A percentile compares a stretch with the other conserved stretches of the same genome.
These are phyloP conservation scores for Zea luxurians DNA, from an alignment of 176 grass and related monocot species.

Conservation along the genomic window DNA sequence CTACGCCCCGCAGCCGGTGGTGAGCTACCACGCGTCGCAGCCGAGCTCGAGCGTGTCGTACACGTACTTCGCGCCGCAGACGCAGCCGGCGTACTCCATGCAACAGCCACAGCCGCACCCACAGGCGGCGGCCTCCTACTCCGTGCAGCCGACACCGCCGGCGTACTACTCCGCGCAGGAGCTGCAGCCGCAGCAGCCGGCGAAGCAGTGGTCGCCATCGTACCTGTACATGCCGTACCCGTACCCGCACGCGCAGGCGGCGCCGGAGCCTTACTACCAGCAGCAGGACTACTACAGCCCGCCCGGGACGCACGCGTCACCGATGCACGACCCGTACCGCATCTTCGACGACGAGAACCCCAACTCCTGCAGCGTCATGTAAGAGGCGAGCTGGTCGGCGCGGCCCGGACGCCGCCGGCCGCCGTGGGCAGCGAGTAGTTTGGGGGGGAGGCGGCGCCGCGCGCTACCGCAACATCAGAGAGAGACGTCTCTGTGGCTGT, in stretches of 20 bases:
- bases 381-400: neutral
- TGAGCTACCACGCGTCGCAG: slow-evolving; percentile 69
- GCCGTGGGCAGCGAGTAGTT: slow-evolving; percentile 37
- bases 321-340: slow-evolving; percentile 47
- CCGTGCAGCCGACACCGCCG: no score
- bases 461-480: neutral
- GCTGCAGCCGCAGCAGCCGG: slow-evolving; percentile 1
- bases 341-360: slow-evolving; percentile 83
- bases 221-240: slow-evolving; percentile 50
- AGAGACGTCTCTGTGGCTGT: slow-evolving; percentile 27
- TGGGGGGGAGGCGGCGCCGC: slow-evolving; percentile 41
- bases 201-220: slow-evolving; percentile 51
- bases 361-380: slow-evolving; percentile 77
- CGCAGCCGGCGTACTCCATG: slow-evolving; percentile 34
- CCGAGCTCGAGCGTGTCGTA: slow-evolving; percentile 57
- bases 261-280: slow-evolving; percentile 43
- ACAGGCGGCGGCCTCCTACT: no score
- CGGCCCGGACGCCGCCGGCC: neutral
- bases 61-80: slow-evolving; percentile 44
- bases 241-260: slow-evolving; percentile 34
- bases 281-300: slow-evolving; percentile 42
- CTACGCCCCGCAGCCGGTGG: slow-evolving; percentile 51
- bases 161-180: neutral
- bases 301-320: slow-evolving; percentile 40
- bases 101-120: slow-evolving; percentile 31